Conservation (phyloP, 2,329 filamentous ascomycete genomes). For the Verruconis gallopava region DNA sequence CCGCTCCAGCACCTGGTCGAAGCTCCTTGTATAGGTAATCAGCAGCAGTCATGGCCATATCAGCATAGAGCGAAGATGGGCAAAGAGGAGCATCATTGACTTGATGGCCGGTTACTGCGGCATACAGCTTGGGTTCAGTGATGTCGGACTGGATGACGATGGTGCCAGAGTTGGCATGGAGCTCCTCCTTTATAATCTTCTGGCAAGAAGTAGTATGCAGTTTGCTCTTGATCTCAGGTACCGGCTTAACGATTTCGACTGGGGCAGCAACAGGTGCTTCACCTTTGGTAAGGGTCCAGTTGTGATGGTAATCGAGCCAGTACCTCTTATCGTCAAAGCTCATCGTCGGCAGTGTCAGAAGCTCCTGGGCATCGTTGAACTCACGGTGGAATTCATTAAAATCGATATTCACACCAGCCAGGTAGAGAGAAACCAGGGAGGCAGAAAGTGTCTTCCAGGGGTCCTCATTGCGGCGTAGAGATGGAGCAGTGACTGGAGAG, state of each 20-base stretch:
- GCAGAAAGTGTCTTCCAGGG: slow-evolving; percentile 50
- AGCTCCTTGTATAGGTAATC: slow-evolving; percentile 56
- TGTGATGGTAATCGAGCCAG: slow-evolving; percentile 58
- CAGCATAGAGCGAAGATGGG: slow-evolving; percentile 50
- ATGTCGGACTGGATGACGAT: slow-evolving; percentile 55
- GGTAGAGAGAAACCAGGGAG: slow-evolving; percentile 47
- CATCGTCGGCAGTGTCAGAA: slow-evolving; percentile 56
- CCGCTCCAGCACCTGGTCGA: slow-evolving; percentile 40
- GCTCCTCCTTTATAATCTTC: slow-evolving; percentile 47
- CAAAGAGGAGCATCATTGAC: slow-evolving; percentile 55
- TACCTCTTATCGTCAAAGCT: slow-evolving; percentile 59
- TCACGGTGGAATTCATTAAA: slow-evolving; percentile 59
- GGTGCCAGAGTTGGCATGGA: slow-evolving; percentile 45
- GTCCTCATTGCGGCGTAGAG: slow-evolving; percentile 49
- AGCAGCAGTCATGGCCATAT: slow-evolving; percentile 52
- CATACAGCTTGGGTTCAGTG: slow-evolving; percentile 48
- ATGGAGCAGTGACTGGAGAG: slow-evolving; percentile 42
- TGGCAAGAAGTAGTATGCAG: slow-evolving; percentile 55
- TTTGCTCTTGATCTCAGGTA: slow-evolving; percentile 36
- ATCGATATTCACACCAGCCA: slow-evolving; percentile 48
- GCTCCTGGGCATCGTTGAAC: slow-evolving; percentile 43
- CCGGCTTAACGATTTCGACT: slow-evolving; percentile 25
- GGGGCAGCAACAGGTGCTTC: slow-evolving; percentile 35
- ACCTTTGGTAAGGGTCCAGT: slow-evolving; percentile 60
- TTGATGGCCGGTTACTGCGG: slow-evolving; percentile 50